These are phyloP conservation scores for Elsinoe batatas DNA, from an alignment of 2,329 filamentous ascomycete genomes.

Conservation along the genomic window DNA sequence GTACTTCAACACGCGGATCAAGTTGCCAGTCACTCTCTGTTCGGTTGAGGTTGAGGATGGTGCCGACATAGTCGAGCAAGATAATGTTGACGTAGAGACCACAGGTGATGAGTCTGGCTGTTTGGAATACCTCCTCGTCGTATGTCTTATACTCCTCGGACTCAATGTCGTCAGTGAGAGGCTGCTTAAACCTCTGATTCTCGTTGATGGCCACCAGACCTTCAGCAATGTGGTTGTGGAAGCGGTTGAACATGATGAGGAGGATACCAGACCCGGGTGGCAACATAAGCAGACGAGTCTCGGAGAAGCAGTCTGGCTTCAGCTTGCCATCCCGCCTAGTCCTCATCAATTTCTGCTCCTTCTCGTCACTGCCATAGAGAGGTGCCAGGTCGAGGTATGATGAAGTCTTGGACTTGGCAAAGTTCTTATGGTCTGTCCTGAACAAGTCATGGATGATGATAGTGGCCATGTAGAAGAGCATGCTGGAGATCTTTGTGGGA, in stretches of 20 bases:
- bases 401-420: constrained; percentile 55
- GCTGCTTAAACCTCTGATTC: constrained; percentile 63
- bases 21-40: constrained; percentile 36
- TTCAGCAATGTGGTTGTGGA: constrained; percentile 78
- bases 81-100: constrained; percentile 46
- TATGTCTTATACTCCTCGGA: constrained; percentile 26
- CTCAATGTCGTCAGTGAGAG: constrained; percentile 40
- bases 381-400: constrained; percentile 67
- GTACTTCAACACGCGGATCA: constrained; percentile 33
- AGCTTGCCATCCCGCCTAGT: constrained; percentile 57
- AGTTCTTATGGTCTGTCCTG: constrained; percentile 53
- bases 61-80: constrained; percentile 44
- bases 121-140: constrained; percentile 44
- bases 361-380: constrained; percentile 60
- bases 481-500: constrained; percentile 61
- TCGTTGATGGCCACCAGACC: constrained; percentile 83
- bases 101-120: constrained; percentile 42
- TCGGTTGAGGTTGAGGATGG: constrained; percentile 40
- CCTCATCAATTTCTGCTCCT: constrained; percentile 55
- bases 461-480: constrained; percentile 65
- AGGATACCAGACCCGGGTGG: constrained; percentile 59
- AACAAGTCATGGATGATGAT: constrained; percentile 57
- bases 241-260: constrained; percentile 59
- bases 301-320: constrained; percentile 61
- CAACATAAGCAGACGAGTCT: constrained; percentile 54